These are phyloP conservation scores for Gaertneriomyces semiglobifer DNA, from an alignment of 192 early-diverging fungal genomes.

Conservation along the genomic window DNA sequence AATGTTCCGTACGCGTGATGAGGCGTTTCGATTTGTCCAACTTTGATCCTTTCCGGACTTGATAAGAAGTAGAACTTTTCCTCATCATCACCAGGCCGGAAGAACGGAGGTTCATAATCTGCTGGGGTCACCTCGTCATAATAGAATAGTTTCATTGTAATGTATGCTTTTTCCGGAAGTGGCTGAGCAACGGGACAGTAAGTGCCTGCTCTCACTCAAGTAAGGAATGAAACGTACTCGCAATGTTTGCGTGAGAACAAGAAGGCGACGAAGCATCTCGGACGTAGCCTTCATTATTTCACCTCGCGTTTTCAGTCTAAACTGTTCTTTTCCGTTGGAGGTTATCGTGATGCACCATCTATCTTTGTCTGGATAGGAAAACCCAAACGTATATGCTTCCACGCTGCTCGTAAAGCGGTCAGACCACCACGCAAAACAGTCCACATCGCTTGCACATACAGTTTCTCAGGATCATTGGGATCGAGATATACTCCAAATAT, in stretches of 20 bases:
- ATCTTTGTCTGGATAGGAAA: slow-evolving; percentile 45
- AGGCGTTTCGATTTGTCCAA: slow-evolving; percentile 46
- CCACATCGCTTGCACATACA: slow-evolving; percentile 20
- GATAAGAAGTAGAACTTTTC: slow-evolving; percentile 38
- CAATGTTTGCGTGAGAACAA: slow-evolving; percentile 51
- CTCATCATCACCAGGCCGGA: slow-evolving; percentile 30
- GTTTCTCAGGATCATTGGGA: slow-evolving; percentile 34
- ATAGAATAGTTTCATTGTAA: slow-evolving; percentile 52
- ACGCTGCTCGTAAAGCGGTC: slow-evolving; percentile 22
- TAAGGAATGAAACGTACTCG: slow-evolving; percentile 25
- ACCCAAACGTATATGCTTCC: slow-evolving; percentile 51
- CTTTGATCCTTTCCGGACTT: slow-evolving; percentile 32
- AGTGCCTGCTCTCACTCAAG: background rate
- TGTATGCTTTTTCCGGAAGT: slow-evolving; percentile 37
- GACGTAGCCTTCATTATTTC: slow-evolving; percentile 40
- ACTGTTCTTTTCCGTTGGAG: slow-evolving; percentile 19
- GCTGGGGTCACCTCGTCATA: slow-evolving; percentile 51
- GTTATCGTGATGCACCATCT: slow-evolving; percentile 32
- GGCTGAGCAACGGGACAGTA: slow-evolving; percentile 21
- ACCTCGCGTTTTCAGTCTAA: slow-evolving; percentile 15
- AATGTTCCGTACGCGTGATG: slow-evolving; percentile 36
- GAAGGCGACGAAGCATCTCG: slow-evolving; percentile 41
- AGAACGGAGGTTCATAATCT: slow-evolving; percentile 55
- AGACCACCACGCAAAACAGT: background rate
- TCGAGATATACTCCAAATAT: slow-evolving; percentile 52